Base-by-base conservation (phyloP, 169 alveolate genomes). In the Babesia caballi region DNA sequence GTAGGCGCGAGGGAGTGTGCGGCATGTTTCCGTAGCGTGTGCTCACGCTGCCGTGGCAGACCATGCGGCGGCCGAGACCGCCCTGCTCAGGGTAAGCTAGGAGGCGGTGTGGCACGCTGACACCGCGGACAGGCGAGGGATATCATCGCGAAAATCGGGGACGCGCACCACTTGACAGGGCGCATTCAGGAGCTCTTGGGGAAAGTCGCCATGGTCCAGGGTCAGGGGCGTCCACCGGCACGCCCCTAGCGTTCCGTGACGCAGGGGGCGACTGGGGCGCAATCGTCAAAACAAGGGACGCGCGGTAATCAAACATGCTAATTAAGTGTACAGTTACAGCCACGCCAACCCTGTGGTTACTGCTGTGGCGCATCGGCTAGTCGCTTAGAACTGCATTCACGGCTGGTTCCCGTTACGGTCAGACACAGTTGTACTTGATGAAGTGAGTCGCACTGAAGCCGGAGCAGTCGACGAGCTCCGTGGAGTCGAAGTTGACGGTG, bases 141-240 rank as follows among this genome's bases (percentile, higher is more conserved):
- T 11, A 69, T 78, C 12, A 78, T 78, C 49, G 47, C 60, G 11
- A 40, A 40, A 17, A 78, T 78, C 17, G 87, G 87, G 15, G 87
- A 78, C 44, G 44, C 67, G 6, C 52, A 63, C 35, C 46, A 71
- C 69, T 27, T 78, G 19, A 23, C 53, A 23, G 81, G 66, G 21
- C 72, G 71, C 21, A 59, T 78, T 9, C 68, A 70, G 4, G 52
- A 78, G 15, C 52, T 78, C 35, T 49, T 44, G 38, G 51, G 68
- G 17, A 61, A 63, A 33, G 61, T 63, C 14, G 27, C 46, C n/a
- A 46, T 47, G 69, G 53, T 14, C n/a, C 46, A 56, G 50, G 21
- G 28, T 6, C n/a, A n/a, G n/a, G n/a, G n/a, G n/a, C n/a, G n/a
- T n/a, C n/a, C n/a, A n/a, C n/a, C n/a, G n/a, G n/a, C n/a, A n/a